Percentiles rank a stretch among this genome's conserved stretches.
These are phyloP conservation scores for Ascomycota sp. DNA, from an alignment of 2,329 filamentous ascomycete genomes.

Conservation along the genomic window DNA sequence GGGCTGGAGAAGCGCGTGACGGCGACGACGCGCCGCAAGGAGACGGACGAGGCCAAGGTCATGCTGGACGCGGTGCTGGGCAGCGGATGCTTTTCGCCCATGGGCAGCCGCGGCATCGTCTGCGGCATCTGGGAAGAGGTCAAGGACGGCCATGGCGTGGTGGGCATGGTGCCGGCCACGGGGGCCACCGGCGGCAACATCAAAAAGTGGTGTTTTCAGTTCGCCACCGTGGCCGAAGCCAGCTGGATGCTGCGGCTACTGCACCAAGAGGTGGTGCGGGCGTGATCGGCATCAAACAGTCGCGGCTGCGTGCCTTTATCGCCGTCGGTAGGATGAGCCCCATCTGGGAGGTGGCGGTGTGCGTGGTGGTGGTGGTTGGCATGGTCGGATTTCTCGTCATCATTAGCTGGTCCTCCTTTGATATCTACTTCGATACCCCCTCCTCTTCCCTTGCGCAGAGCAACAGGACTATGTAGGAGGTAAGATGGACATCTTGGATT, in stretches of 20 bases:
- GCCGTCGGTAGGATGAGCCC: too few species aligned
- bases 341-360: too few species aligned
- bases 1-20: constrained; percentile 71
- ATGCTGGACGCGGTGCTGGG: constrained; percentile 70
- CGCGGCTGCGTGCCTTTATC: too few species aligned
- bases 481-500: too few species aligned
- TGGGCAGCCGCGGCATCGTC: constrained; percentile 71
- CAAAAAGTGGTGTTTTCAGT: constrained; percentile 45
- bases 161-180: constrained; percentile 28
- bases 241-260: constrained; percentile 34
- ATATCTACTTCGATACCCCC: too few species aligned
- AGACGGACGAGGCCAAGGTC: constrained; percentile 29
- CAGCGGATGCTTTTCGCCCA: constrained; percentile 64
- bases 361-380: too few species aligned
- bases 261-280: constrained; percentile 27
- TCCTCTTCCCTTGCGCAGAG: too few species aligned
- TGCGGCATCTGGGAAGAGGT: constrained; percentile 73
- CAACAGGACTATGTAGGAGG: too few species aligned
- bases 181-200: constrained; percentile 33
- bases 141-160: constrained; percentile 38
- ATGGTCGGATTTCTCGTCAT: too few species aligned
- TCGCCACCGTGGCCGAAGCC: constrained; percentile 29
- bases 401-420: too few species aligned
- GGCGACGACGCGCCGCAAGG: constrained; percentile 48
- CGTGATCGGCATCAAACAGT: too few species aligned